Evolutionary conservation across 768 basidiomycete genomes (phyloP), one percentile per base, ranked within the genome.

Genomic region (Rhodosporidiobolus sp.): DNA sequence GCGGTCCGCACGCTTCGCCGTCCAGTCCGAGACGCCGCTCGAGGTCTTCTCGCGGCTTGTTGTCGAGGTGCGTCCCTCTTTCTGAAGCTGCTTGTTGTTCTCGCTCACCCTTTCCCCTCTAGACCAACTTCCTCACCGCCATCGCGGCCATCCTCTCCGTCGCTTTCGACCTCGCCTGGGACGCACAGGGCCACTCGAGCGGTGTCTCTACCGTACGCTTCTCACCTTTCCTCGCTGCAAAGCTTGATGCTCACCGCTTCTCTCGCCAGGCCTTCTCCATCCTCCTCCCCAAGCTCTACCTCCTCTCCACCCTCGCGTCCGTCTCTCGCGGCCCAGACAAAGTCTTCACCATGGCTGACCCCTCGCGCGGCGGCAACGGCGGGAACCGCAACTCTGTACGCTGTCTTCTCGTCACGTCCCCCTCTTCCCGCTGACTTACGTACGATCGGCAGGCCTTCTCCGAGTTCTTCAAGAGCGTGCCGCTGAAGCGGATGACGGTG

Each of bases 391-490:
- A 20, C 19, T 70, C 69, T 14, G 69, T 70, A 2, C 14, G 20
- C 9, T n/a, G 19, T 3, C 20, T 22, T 26, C 12, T 32, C 61
- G 14, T 7, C 32, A n/a, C 30, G 20, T 63, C 34, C 49, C 3
- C 12, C 11, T 10, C 17, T 4, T 22, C 10, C 19, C 20, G 43
- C 58, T 35, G 14, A 32, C 26, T 19, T 30, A 48, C 59, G 12
- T 17, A 14, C 38, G 38, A 43, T 7, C 9, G 5, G 43, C 49
- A 65, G 69, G 55, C 46, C 26, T 20, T 71, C 26, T 55, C 50
- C 48, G 70, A 71, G 45, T 54, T 72, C 49, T 67, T 67, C 66
- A 72, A 68, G 46, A 62, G 66, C 26, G 54, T 32, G 3, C 69
- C 73, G 10, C n/a, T 67, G 32, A 53, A 24, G 34, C 32, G n/a